Evolutionary conservation across 352 stramenopile species (phyloP), one percentile per base, ranked within the genome.

Genomic region (Pythium rishiriense): DNA sequence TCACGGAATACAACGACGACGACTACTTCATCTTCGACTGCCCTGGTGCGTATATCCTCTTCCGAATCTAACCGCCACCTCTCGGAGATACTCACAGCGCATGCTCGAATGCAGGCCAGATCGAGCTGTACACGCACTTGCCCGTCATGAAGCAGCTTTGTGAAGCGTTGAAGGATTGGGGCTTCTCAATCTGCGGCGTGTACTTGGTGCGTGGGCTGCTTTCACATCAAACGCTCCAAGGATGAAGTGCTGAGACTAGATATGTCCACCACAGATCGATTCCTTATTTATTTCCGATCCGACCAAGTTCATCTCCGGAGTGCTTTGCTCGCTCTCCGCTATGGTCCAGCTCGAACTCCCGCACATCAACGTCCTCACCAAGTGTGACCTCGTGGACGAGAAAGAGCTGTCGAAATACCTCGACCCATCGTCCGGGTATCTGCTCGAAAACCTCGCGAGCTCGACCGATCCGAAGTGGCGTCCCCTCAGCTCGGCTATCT

Each of bases 21-120:
- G 90, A 98, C 64, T 99, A 99, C 78, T 91, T 99, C 43, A 91
- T 99, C 48, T 98, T 99, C 51, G 98, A 99, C 80, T 98, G 98
- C 59, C 98, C 98, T 50, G 98, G 97, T 87, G 81, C 83, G 41
- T n/a, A n/a, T n/a, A n/a, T 24, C 12, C 2, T 3, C 12, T 48
- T 25, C 31, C 17, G 31, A 11, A 24, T 43, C 2, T 21, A 17
- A 12, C 4, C 22, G 24, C 0, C 15, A 15, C 0, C 22, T 47
- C n/a, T 15, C 0, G 25, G 1, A n/a, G 4, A 47, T 11, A 26
- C 41, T 47, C 8, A 47, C 6, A n/a, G 12, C 6, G 41, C 19
- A 46, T 57, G 51, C 19, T 25, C 11, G 19, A 1, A 72, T 61
- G 60, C 43, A 92, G 85, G 91, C 19, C 91, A 98, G 66, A 96